Conservation (phyloP, 2,329 filamentous ascomycete genomes). For the Xylariaceae sp. region DNA sequence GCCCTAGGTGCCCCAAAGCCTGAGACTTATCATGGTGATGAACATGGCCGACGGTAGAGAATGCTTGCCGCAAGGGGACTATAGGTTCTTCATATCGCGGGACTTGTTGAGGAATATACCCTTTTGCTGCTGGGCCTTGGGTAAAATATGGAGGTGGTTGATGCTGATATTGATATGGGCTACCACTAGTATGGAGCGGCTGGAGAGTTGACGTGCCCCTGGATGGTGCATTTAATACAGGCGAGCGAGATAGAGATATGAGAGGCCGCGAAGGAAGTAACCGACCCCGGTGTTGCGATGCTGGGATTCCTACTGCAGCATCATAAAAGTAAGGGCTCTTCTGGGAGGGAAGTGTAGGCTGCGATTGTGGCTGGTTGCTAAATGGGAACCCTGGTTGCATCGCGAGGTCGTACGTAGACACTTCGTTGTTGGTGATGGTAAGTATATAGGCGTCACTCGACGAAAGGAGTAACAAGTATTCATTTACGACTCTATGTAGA, state of each 20-base stretch:
- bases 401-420: background rate
- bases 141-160: constrained; percentile 13
- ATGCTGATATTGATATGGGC: background rate
- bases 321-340: constrained; percentile 15
- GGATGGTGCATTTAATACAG: background rate
- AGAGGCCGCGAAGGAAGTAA: constrained; percentile 2
- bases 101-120: constrained; percentile 10
- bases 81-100: constrained; percentile 12
- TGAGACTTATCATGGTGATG: background rate
- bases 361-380: constrained; percentile 8
- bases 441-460: no score
- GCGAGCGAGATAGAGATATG: background rate
- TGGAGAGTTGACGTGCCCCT: background rate
- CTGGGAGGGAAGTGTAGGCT: constrained; percentile 13
- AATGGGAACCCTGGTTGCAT: background rate
- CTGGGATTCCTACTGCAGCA: background rate
- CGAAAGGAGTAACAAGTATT: no score
- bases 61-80: constrained; percentile 13
- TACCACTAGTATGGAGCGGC: background rate
- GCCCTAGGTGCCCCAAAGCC: background rate
- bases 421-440: background rate
- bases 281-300: constrained; percentile 8
- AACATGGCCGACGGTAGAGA: background rate
- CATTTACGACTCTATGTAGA: no score
- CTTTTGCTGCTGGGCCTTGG: constrained; percentile 15